phyloP scores from a whole-genome alignment of 225 moss, liverwort and hornwort species.

The Marchantia polymorpha region DNA sequence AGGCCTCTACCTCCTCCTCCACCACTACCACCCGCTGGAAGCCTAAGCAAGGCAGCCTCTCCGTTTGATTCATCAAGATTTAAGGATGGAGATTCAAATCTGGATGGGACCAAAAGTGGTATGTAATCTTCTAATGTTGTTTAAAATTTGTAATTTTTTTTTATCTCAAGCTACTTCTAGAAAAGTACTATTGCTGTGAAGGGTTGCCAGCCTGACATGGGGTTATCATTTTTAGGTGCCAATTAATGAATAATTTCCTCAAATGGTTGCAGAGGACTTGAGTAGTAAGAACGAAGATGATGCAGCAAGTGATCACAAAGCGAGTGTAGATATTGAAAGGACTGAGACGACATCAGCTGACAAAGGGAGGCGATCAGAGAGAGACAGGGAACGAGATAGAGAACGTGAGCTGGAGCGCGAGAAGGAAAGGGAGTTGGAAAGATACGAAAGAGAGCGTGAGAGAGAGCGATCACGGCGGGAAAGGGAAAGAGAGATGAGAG shows the following conservation, averaged over 20 bases:
- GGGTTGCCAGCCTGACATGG: not conserved
- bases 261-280: constrained; percentile 56
- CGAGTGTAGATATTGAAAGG: constrained; percentile 54
- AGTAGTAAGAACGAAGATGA: constrained; percentile 80
- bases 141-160: no score
- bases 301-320: constrained; percentile 67
- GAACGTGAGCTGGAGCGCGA: constrained; percentile 88
- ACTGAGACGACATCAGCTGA: constrained; percentile 67
- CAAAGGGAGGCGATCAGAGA: constrained; percentile 73
- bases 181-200: no score
- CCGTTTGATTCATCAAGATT: constrained; percentile 47
- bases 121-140: constrained; percentile 5
- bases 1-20: constrained; percentile 90
- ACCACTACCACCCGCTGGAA: constrained; percentile 60
- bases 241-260: not conserved
- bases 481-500: constrained; percentile 74
- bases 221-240: not conserved
- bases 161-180: no score
- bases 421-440: constrained; percentile 88
- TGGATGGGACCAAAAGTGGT: constrained; percentile 80
- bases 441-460: constrained; percentile 84
- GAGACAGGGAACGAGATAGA: constrained; percentile 82
- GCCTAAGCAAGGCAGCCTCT: constrained; percentile 48
- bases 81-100: constrained; percentile 70
- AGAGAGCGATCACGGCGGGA: constrained; percentile 72